Evolutionary conservation across 805 yeast species (phyloP), one percentile per base, ranked within the genome.

Genomic region (Yarrowia sp.): DNA sequence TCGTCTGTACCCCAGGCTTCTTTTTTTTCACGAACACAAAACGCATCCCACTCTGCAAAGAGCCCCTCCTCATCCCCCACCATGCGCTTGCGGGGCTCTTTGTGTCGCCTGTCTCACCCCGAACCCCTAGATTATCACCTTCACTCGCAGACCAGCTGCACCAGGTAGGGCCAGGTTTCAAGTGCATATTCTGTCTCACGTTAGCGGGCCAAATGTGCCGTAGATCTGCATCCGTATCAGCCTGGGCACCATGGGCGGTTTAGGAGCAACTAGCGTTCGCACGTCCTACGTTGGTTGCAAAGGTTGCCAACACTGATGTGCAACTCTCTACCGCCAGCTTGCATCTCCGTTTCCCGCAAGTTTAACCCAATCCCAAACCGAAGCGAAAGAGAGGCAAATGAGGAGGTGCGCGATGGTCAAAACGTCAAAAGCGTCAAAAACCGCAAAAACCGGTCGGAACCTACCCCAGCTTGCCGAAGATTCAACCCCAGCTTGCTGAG

Each of bases 271-370:
- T 40, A 14, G 59, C 35, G 36, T 53, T 52, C 26, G 35, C 22
- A 4, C n/a, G n/a, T 11, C 9, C 32, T 5, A 5, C 32, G 40
- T 38, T 26, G 52, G 52, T 48, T 48, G 52, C 49, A 46, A 19
- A 9, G 16, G 32, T 26, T 26, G 50, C 19, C 53, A 26, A 48
- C 2, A 2, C 16, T 26, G 16, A 3, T 12, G 10, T 19, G 12
- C 52, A 8, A 10, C 8, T 11, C 50, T 7, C 16, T 26, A 32
- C 42, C 10, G 42, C 55, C 56, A 3, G 40, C 26, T n/a, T 52
- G 42, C 56, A 36, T 52, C 56, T 52, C 56, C 56, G 56, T 35
- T 11, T 53, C 45, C 59, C 59, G 59, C 59, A 40, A 53, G 59
- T 9, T 19, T 53, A 53, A 53, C 45, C 45, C 59, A 53, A 53